A percentile compares a stretch with the other conserved stretches of the same genome.
Conservation (phyloP, 495 filamentous ascomycete genomes). For the Mycothermus thermophilus region DNA sequence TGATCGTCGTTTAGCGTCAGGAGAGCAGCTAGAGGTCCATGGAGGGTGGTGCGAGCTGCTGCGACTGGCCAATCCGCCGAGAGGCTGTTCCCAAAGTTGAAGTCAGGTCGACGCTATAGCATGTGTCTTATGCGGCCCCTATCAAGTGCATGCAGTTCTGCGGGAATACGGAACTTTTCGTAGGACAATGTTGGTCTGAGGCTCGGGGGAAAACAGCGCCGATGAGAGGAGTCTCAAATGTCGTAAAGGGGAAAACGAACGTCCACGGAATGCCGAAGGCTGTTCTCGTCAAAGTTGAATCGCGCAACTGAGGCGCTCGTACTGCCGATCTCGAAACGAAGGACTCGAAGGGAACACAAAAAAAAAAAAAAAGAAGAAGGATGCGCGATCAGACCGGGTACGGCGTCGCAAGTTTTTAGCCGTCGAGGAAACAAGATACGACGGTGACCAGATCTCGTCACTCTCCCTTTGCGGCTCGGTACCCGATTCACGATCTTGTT, state of each 20-base stretch:
- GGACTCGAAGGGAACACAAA: conserved; percentile 2
- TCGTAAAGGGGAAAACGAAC: no score
- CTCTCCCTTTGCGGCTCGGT: no score
- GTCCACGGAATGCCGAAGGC: no score
- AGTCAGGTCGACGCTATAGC: conserved; percentile 8
- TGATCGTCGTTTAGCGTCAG: no score
- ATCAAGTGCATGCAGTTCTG: no score
- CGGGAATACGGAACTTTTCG: no score
- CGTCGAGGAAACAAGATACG: background rate
- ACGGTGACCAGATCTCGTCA: no score
- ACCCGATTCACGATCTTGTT: no score
- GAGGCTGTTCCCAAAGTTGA: background rate
- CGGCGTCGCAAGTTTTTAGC: background rate
- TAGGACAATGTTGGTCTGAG: conserved; percentile 1
- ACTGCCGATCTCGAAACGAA: background rate
- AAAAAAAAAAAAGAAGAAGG: background rate
- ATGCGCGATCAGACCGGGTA: background rate
- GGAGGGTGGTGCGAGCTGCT: no score
- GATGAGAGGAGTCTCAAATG: no score
- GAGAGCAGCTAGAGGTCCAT: no score
- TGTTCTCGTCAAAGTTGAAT: no score
- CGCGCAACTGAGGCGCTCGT: background rate
- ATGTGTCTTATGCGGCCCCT: conserved; percentile 6
- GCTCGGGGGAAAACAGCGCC: background rate
- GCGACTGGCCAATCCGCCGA: conserved; percentile 9